Evolutionary conservation across 768 basidiomycete genomes (phyloP).

Genomic region (Leccinum ochraceum): DNA sequence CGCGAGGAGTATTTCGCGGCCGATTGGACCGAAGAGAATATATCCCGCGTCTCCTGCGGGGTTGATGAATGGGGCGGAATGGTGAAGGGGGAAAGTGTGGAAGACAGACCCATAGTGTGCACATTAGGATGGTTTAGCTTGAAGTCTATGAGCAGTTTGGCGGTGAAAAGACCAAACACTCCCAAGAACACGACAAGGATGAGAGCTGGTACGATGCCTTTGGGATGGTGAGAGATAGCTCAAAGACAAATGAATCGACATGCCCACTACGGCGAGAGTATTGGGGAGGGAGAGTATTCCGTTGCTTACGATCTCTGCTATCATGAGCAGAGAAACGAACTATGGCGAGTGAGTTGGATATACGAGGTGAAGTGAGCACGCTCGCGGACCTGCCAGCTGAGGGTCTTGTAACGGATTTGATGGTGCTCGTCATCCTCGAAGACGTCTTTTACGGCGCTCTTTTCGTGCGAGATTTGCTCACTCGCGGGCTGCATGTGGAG

Average conservation of each 20-base stretch:
- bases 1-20: slow-evolving; percentile 5
- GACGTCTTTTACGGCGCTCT: slow-evolving; percentile 26
- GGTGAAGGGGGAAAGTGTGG: not conserved
- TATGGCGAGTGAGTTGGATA: not conserved
- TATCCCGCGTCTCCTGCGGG: slow-evolving; percentile 6
- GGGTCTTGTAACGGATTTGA: slow-evolving; percentile 6
- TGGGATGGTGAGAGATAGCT: not conserved
- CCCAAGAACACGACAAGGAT: slow-evolving; percentile 4
- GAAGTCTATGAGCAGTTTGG: slow-evolving; percentile 45
- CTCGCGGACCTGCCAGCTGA: slow-evolving; percentile 5
- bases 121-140: slow-evolving; percentile 48
- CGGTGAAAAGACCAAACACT: slow-evolving; percentile 19
- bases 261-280: slow-evolving; percentile 4
- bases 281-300: slow-evolving; percentile 1
- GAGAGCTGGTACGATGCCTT: slow-evolving; percentile 12
- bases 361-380: no score
- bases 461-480: not conserved
- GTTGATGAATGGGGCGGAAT: not conserved
- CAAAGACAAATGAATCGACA: not conserved
- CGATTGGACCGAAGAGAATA: slow-evolving; percentile 5
- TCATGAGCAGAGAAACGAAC: slow-evolving; percentile 5
- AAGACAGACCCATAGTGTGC: slow-evolving; percentile 48
- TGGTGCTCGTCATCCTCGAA: slow-evolving; percentile 45
- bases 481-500: not conserved
- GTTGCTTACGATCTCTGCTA: slow-evolving; percentile 9